Percentiles rank a stretch among this genome's conserved stretches.
phyloP scores from a whole-genome alignment of 2,329 filamentous ascomycete genomes.

The Chalara sp. region DNA sequence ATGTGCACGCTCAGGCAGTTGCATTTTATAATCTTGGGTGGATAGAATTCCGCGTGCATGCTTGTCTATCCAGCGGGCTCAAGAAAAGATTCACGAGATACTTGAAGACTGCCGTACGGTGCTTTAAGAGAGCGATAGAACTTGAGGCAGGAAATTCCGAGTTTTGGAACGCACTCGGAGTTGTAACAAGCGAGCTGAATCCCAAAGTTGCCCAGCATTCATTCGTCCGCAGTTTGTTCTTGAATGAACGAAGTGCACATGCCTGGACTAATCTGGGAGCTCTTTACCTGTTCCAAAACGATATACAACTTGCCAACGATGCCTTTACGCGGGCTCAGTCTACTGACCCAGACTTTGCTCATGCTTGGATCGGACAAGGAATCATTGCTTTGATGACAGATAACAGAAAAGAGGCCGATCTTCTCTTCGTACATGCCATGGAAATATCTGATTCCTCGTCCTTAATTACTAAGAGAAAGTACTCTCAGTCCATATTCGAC shows the following conservation, averaged over 20 bases:
- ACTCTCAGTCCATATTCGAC: slow-evolving; percentile 77
- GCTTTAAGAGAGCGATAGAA: slow-evolving; percentile 94
- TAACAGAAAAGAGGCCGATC: slow-evolving; percentile 69
- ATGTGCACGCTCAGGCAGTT: slow-evolving; percentile 85
- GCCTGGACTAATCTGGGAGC: slow-evolving; percentile 89
- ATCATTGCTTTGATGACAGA: slow-evolving; percentile 69
- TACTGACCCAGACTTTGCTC: slow-evolving; percentile 85
- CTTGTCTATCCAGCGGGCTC: slow-evolving; percentile 47
- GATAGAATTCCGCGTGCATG: slow-evolving; percentile 79
- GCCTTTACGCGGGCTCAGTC: slow-evolving; percentile 89
- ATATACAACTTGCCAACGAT: slow-evolving; percentile 79
- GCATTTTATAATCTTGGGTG: slow-evolving; percentile 96
- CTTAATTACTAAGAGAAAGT: slow-evolving; percentile 68
- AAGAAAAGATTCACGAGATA: slow-evolving; percentile 58
- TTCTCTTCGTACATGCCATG: slow-evolving; percentile 88
- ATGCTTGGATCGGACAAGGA: slow-evolving; percentile 92
- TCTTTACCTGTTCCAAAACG: slow-evolving; percentile 77
- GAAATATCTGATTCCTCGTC: slow-evolving; percentile 80
- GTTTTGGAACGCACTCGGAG: slow-evolving; percentile 94
- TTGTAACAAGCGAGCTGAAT: slow-evolving; percentile 81
- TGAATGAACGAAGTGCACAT: slow-evolving; percentile 81
- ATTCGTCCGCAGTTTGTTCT: slow-evolving; percentile 83
- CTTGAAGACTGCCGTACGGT: slow-evolving; percentile 74
- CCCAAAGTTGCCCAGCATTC: slow-evolving; percentile 87
- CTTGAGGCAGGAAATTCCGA: slow-evolving; percentile 89